These are phyloP conservation scores for Botrytis fragariae DNA, from an alignment of 2,329 filamentous ascomycete species.

Conservation along the genomic window DNA sequence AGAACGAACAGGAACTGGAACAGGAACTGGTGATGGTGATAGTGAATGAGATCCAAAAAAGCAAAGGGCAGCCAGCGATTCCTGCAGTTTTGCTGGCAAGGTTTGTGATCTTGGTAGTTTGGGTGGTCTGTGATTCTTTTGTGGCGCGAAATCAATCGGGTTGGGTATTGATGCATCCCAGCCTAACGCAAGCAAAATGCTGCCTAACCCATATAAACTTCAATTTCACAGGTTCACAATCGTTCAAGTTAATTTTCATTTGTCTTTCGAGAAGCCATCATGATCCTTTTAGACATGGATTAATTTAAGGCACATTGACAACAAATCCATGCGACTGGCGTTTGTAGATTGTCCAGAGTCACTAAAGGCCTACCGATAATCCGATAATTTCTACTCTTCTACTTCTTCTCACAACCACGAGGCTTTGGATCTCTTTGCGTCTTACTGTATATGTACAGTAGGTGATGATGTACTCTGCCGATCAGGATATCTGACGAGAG, in stretches of 20 bases:
- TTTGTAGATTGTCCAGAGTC: constrained; percentile 15
- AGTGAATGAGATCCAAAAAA: background rate
- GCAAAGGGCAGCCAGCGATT: constrained; percentile 31
- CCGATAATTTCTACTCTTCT: constrained; percentile 2
- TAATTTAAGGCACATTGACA: constrained; percentile 21
- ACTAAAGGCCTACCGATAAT: constrained; percentile 3
- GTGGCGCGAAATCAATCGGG: constrained; percentile 32
- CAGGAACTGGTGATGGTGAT: background rate
- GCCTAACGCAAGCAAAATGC: constrained; percentile 34
- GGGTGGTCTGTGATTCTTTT: constrained; percentile 14
- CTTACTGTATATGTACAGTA: constrained; percentile 13
- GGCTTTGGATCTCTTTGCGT: background rate
- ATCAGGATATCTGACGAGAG: constrained; percentile 10
- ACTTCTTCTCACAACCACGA: constrained; percentile 6
- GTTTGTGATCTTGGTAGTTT: constrained; percentile 10
- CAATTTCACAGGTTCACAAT: constrained; percentile 12
- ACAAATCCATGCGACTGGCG: constrained; percentile 27
- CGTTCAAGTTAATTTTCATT: constrained; percentile 9
- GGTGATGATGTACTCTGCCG: constrained; percentile 12
- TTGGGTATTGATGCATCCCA: constrained; percentile 49
- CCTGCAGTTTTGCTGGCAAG: constrained; percentile 22
- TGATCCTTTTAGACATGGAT: constrained; percentile 15
- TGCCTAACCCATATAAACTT: constrained; percentile 17
- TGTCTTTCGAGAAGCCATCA: constrained; percentile 24
- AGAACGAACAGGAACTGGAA: background rate